A percentile compares a stretch with the other conserved stretches of the same genome.
Evolutionary conservation across 2,329 filamentous ascomycete species (phyloP).

Genomic region (Hypocreales sp.): DNA sequence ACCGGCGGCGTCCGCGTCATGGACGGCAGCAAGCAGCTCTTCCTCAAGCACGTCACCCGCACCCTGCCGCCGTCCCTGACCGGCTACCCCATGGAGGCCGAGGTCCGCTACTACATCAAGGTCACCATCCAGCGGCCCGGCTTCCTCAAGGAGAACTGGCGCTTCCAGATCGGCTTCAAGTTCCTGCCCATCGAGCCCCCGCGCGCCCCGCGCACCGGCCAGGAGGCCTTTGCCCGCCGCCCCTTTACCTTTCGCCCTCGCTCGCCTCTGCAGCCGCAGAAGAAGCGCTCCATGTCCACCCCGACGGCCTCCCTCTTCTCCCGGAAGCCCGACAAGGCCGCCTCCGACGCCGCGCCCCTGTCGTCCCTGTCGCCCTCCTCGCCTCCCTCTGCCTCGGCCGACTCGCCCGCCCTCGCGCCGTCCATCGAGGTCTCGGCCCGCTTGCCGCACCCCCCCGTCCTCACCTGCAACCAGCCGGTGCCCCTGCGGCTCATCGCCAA

Average conservation of each 20-base stretch:
- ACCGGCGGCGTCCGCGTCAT: slow-evolving; percentile 41
- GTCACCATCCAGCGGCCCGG: slow-evolving; percentile 84
- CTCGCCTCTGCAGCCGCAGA: slow-evolving; percentile 16
- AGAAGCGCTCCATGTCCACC: too few species aligned
- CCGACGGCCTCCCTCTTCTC: slow-evolving; percentile 48
- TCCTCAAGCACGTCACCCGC: slow-evolving; percentile 59
- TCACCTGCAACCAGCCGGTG: slow-evolving; percentile 78
- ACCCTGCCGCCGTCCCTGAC: slow-evolving; percentile 80
- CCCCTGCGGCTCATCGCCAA: slow-evolving; percentile 69
- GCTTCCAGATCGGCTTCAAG: slow-evolving; percentile 54
- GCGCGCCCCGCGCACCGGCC: slow-evolving; percentile 45
- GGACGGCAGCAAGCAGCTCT: slow-evolving; percentile 46
- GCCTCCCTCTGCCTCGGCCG: too few species aligned
- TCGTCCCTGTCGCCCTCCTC: too few species aligned
- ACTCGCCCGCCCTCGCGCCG: too few species aligned
- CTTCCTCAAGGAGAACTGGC: slow-evolving; percentile 80
- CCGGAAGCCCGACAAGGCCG: slow-evolving; percentile 14
- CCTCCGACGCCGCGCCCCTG: slow-evolving; percentile 3
- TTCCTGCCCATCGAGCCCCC: slow-evolving; percentile 91
- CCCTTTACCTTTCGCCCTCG: slow-evolving; percentile 41
- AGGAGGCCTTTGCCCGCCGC: slow-evolving; percentile 74
- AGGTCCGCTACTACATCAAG: slow-evolving; percentile 90
- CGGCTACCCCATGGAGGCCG: slow-evolving; percentile 75
- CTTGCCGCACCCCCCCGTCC: slow-evolving; percentile 70
- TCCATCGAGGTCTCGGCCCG: slow-evolving; percentile 65